Evolutionary conservation across 2,329 filamentous ascomycete species (phyloP), one percentile per base, ranked within the genome.

Genomic region (Thelonectria rubi): DNA sequence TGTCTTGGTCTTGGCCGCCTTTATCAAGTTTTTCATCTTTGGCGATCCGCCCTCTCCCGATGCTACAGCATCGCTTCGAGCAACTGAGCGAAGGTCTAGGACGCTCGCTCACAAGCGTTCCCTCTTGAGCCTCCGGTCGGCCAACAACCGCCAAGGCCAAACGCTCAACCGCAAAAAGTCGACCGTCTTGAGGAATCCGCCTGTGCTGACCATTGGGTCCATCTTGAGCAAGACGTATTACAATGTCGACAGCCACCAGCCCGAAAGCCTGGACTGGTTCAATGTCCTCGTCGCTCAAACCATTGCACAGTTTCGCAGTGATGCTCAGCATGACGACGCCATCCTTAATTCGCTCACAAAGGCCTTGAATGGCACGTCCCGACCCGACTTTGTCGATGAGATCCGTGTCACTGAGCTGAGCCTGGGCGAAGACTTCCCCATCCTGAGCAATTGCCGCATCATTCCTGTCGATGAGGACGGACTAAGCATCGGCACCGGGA

Each of bases 11-110:
- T 88, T 99, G 64, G 94, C 93, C 66, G 92, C 91, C 69, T 98
- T 99, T 79, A 98, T 99, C 78, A 97, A 97, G 76, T 99, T 97
- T 86, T 99, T 99, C 86, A 98, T 99, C 74, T 98, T 99, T 75
- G 95, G 95, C 70, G 95, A 98, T 74, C 88, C 93, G 5, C 93
- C 93, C 1, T 93, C 91, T 1, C 85, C 93, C 63, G 93, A 97
- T 65, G 88, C 90, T 56, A 92, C 91, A 18, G 92, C 93, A 12
- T 84, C 92, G 8, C 81, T 91, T 45, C 88, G 91, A 67, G 92
- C 91, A 60, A 89, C 90, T 11, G 89, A 93, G 68, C 87, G 92
- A 24, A 87, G 89, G 60, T 88, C 90, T 54, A 84, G 90, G 65
- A 91, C 91, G 2, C 82, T 93, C 57, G 88, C 90, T 21, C 92